Evolutionary conservation across 2,329 filamentous ascomycete species (phyloP), one percentile per base, ranked within the genome.

Genomic region (Xylogone sp.): DNA sequence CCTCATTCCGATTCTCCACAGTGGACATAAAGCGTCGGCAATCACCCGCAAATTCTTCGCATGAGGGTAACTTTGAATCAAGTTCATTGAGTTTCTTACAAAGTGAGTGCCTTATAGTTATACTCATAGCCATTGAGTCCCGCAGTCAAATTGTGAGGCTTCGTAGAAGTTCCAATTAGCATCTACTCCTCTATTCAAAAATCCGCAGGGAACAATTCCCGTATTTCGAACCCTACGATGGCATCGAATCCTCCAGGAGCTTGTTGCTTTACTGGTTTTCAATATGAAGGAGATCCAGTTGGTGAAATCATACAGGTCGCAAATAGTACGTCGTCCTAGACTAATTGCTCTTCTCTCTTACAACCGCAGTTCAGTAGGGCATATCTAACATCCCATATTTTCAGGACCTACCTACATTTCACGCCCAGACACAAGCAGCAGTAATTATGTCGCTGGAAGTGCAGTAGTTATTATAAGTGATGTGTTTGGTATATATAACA

Each of bases 401-500:
- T 8, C 27, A 31, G 27, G 27, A 31, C 7, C 27, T 8, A 31
- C 27, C 7, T 31, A 31, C 27, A 31, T 31, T 31, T 7, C 44
- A 6, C 9, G 22, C 8, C 19, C 44, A 9, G 22, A 21, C 6
- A 22, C 8, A 10, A 18, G 22, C 18, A 46, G 22, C n/a, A 18
- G 18, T 22, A 19, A 46, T n/a, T n/a, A n/a, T n/a, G n/a, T 21
- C 18, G 22, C 18, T 10, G 44, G 22, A 19, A 21, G 18, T 22
- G 44, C 19, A 21, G 22, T 46, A 9, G 6, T 46, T 20, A 21
- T 21, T 22, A 21, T 46, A 8, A 19, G 18, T 27, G 65, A 68
- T 53, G 62, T 66, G 1, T 60, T 66, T 34, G 56, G 59, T 42
- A 66, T 68, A 46, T 80, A 75, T 75, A 72, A 78, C 53, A 84